phyloP scores from a whole-genome alignment of 192 early-diverging fungal genomes.

The Coemansia sp. region DNA sequence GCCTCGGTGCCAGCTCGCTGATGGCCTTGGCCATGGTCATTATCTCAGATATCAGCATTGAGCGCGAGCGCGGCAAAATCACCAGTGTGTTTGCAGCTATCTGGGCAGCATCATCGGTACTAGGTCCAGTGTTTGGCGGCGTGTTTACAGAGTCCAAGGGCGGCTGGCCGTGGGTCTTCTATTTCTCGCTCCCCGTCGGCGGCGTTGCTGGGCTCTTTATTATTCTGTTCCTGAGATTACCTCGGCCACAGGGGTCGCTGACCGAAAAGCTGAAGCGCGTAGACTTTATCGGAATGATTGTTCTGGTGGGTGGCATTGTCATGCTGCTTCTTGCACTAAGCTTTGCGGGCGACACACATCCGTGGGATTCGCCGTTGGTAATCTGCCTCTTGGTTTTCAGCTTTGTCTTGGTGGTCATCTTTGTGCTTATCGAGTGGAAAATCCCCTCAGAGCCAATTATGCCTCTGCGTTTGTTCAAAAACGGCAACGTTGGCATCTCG shows the following conservation, averaged over 20 bases:
- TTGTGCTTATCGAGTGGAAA: slow-evolving; percentile 59
- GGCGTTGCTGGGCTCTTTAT: slow-evolving; percentile 27
- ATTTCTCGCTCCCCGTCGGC: slow-evolving; percentile 53
- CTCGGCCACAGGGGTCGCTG: slow-evolving; percentile 41
- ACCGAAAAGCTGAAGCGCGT: slow-evolving; percentile 57
- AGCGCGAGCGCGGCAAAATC: slow-evolving; percentile 24
- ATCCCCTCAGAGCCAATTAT: slow-evolving; percentile 58
- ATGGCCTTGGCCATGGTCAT: slow-evolving; percentile 61
- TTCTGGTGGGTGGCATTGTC: slow-evolving; percentile 53
- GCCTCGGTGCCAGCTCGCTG: slow-evolving; percentile 65
- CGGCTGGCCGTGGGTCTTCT: slow-evolving; percentile 67
- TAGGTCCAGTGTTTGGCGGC: slow-evolving; percentile 69
- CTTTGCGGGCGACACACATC: slow-evolving; percentile 61
- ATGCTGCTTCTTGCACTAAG: slow-evolving; percentile 57
- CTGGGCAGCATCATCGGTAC: slow-evolving; percentile 59
- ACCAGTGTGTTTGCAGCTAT: slow-evolving; percentile 53
- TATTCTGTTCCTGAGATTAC: slow-evolving; percentile 55
- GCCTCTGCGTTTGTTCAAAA: slow-evolving; percentile 50
- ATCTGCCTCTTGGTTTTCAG: slow-evolving; percentile 57
- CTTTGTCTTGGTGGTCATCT: slow-evolving; percentile 38
- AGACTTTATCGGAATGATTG: slow-evolving; percentile 59
- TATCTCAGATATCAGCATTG: slow-evolving; percentile 59
- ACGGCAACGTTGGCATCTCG: slow-evolving; percentile 57
- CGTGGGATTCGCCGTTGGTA: slow-evolving; percentile 57
- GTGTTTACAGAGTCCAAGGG: slow-evolving; percentile 59